A percentile compares a stretch with the other conserved stretches of the same genome.
These are phyloP conservation scores for Daldinia concentrica DNA, from an alignment of 495 filamentous ascomycete species.

Conservation along the genomic window DNA sequence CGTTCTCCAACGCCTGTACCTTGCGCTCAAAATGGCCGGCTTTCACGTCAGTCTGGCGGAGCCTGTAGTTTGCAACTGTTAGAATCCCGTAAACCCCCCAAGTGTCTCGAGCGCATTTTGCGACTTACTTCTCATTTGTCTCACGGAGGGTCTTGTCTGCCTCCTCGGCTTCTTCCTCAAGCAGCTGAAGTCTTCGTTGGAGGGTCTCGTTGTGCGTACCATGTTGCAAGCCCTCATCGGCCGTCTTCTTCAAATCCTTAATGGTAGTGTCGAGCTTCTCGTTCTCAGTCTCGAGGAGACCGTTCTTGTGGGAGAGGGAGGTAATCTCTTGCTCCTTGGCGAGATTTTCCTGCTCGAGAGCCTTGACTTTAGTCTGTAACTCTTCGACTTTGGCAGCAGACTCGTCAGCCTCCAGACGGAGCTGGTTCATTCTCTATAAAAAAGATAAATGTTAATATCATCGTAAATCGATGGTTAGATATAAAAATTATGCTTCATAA, in stretches of 20 bases:
- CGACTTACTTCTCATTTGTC: constrained; percentile 94
- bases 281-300: constrained; percentile 84
- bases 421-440: constrained; percentile 85
- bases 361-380: constrained; percentile 84
- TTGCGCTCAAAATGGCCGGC: constrained; percentile 99
- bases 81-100: constrained; percentile 32
- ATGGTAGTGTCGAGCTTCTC: constrained; percentile 84
- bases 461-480: constrained; percentile 19
- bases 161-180: constrained; percentile 97
- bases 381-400: constrained; percentile 82
- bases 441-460: constrained; percentile 36
- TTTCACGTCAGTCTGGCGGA: constrained; percentile 98
- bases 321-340: constrained; percentile 97
- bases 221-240: constrained; percentile 75
- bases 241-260: constrained; percentile 80
- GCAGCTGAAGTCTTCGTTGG: constrained; percentile 88
- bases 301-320: constrained; percentile 91
- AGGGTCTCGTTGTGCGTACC: constrained; percentile 88
- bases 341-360: constrained; percentile 92
- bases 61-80: constrained; percentile 62
- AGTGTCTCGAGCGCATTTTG: constrained; percentile 1
- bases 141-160: constrained; percentile 93
- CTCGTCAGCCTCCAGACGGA: constrained; percentile 92
- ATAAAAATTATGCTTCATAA: constrained; percentile 12
- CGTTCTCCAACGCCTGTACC: constrained; percentile 90